Evolutionary conservation across 202 grass and related monocot species (phyloP).

Genomic region (Schoenoplectus tabernaemontani): DNA sequence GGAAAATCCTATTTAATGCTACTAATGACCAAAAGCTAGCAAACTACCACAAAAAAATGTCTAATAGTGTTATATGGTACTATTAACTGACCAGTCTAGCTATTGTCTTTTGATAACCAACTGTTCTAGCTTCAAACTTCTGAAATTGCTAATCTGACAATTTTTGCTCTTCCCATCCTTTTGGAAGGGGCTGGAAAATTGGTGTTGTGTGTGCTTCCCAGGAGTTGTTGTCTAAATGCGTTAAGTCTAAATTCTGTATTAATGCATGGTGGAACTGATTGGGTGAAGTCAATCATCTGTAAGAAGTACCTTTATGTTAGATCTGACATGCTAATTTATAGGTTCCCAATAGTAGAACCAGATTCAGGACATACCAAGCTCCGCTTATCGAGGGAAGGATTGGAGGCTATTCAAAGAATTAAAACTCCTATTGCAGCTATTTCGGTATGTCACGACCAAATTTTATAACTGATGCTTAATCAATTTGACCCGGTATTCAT

Average conservation of each 20-base stretch:
- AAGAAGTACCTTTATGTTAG: neutral
- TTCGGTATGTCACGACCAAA: slow-evolving; percentile 33
- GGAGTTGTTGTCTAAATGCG: neutral
- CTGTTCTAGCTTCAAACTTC: neutral
- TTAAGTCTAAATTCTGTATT: neutral
- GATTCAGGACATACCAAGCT: slow-evolving; percentile 77
- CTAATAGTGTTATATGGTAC: neutral
- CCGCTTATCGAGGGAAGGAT: slow-evolving; percentile 49
- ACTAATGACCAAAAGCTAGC: neutral
- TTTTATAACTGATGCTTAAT: neutral
- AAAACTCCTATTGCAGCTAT: slow-evolving; percentile 60
- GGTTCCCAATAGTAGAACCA: slow-evolving; percentile 89
- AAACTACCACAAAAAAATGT: neutral
- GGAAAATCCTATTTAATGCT: neutral
- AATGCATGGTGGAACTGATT: neutral
- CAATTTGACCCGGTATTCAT: neutral
- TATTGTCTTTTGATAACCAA: neutral
- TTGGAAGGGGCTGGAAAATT: neutral
- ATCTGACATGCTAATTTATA: slow-evolving; percentile 29
- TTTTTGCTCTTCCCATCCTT: neutral
- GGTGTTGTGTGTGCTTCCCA: neutral
- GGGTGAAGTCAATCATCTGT: neutral
- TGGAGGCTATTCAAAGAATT: slow-evolving; percentile 78
- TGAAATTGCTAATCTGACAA: neutral
- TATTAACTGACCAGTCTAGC: neutral